phyloP scores from a whole-genome alignment of 2,329 filamentous ascomycete species.

The Cordyceps javanica region DNA sequence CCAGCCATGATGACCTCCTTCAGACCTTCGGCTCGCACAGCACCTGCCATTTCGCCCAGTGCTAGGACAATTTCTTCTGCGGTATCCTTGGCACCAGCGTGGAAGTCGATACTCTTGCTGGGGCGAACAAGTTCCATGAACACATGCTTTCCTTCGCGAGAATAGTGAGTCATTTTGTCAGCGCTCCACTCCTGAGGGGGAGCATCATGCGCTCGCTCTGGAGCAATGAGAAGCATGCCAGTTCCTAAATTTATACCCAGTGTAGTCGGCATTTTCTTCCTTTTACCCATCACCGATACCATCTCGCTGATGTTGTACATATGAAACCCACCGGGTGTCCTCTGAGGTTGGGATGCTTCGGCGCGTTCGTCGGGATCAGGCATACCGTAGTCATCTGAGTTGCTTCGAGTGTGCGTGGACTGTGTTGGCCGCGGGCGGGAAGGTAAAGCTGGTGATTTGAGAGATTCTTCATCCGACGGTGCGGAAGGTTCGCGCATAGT shows the following conservation, averaged over 20 bases:
- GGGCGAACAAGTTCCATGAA: constrained; percentile 90
- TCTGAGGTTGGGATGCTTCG: constrained; percentile 35
- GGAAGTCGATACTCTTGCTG: constrained; percentile 93
- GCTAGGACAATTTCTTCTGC: constrained; percentile 87
- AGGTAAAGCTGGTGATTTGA: constrained; percentile 34
- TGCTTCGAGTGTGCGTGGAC: constrained; percentile 11
- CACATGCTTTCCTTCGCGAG: constrained; percentile 94
- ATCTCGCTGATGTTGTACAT: constrained; percentile 97
- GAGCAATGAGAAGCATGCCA: constrained; percentile 83
- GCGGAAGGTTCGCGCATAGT: neutral
- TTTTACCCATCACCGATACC: constrained; percentile 93
- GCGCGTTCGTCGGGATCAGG: constrained; percentile 28
- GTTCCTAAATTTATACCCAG: constrained; percentile 88
- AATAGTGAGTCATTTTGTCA: constrained; percentile 95
- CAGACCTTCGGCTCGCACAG: constrained; percentile 73
- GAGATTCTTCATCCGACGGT: constrained; percentile 23
- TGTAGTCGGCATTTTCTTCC: constrained; percentile 97
- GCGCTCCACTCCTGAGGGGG: constrained; percentile 89
- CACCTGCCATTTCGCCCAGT: constrained; percentile 83
- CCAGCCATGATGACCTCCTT: constrained; percentile 81
- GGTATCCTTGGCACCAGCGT: constrained; percentile 94
- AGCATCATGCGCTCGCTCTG: constrained; percentile 76
- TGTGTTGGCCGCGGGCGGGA: constrained; percentile 25
- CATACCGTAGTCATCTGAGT: constrained; percentile 27
- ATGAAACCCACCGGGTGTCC: constrained; percentile 75